Base-by-base conservation (phyloP, 2,329 filamentous ascomycete genomes). In the Aspergillus brasiliensis region DNA sequence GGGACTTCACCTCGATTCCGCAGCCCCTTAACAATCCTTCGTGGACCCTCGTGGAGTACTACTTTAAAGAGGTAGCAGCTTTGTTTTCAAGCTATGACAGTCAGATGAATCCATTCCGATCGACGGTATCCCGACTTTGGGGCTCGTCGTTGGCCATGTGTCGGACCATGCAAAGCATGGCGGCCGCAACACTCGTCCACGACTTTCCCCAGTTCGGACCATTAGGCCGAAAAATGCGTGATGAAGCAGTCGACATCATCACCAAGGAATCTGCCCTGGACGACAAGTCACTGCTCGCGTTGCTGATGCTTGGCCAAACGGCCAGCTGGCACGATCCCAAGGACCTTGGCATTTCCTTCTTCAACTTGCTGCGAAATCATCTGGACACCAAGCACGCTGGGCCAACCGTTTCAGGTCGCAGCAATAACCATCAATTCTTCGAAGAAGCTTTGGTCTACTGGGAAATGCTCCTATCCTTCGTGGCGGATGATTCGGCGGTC, bases 21-120 rank as follows among this genome's bases (percentile, higher is more conserved):
- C 72, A 68, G 37, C 76, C 70, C 37, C 65, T 82, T 58, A 77
- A 77, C 47, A 82, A 84, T 49, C 75, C 81, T 17, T 81, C 83
- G 3, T 85, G 83, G 49, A 80, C 84, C 48, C 75, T 88, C 15
- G 82, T 88, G 8, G 84, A 87, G 51, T 86, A 88, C 65, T 88
- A 88, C 65, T 88, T 88, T 74, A 83, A 84, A 65, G 84, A 87
- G 60, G 84, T 87, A 3, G 86, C 84, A 51, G 81, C 80, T 3
- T 73, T 88, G 8, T 88, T 86, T 69, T 88, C 86, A n/a, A 86
- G 83, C 60, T 88, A 86, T 65, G 86, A 88, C 70, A 86, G 85
- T 19, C 77, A 80, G 11, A 78, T 86, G 64, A 88, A 88, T 64
- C 84, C 85, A 0, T 88, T 87, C 64, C 78, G 86, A 38, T 83